Evolutionary conservation across 768 basidiomycete genomes (phyloP), one percentile per base, ranked within the genome.

Genomic region (Mycena pura): DNA sequence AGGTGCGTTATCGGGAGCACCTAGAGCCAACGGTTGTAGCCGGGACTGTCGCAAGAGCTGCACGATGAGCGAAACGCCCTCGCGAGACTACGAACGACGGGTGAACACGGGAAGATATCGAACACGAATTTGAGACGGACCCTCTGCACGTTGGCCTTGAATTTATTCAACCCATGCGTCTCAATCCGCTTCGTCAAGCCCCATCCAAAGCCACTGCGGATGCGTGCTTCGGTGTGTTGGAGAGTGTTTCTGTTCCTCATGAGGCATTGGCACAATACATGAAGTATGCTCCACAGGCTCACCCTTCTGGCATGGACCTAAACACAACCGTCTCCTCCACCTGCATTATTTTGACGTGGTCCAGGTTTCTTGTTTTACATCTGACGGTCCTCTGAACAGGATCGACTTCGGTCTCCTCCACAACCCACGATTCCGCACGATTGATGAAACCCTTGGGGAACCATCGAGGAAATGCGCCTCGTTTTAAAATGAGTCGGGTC

Each of bases 321-420:
- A 96, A 85, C 51, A 83, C 79, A 21, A 92, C 88, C 6, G 85
- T 86, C 75, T 99, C 96, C 64, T 93, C 87, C 31, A 96, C 90
- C 69, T 93, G 88, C 92, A 99, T 90, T 50, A 96, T 85, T 77
- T 95, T 96, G 70, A 93, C 89, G 76, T 96, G 92, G 73, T 96
- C 95, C 56, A 99, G 80, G 74, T 99, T 99, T 74, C 86, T 89
- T 17, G 96, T 96, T 60, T 82, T 80, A 68, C 92, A 94, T 60
- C 82, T 80, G 68, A 97, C 85, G 19, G 86, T 82, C 75, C 88
- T 87, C 29, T 89, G 91, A 54, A 87, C 79, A 4, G 92, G 89
- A 76, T 97, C 93, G 7, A 98, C 93, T 70, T 96, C 92, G 67
- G 91, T 96, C 80, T 96, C 92, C 74, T 99, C 96, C 60, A 99